These are phyloP conservation scores for Nemania sp. DNA, from an alignment of 2,329 filamentous ascomycete species.

Conservation along the genomic window DNA sequence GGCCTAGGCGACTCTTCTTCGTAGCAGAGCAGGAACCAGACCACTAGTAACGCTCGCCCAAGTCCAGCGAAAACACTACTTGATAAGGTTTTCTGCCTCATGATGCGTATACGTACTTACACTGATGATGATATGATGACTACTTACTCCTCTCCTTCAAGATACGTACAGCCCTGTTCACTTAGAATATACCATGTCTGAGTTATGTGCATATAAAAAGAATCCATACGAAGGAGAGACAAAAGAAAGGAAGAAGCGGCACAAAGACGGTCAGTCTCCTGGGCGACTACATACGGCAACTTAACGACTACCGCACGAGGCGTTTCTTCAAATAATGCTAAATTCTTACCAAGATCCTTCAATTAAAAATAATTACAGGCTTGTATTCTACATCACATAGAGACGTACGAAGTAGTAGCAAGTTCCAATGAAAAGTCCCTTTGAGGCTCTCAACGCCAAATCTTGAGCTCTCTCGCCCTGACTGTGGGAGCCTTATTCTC, in stretches of 20 bases:
- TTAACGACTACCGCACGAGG: background rate
- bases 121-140: background rate
- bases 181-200: background rate
- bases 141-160: background rate
- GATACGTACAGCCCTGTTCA: background rate
- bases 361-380: background rate
- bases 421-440: background rate
- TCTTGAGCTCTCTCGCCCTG: constrained; percentile 1
- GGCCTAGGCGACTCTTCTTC: constrained; percentile 4
- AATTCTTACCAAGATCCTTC: background rate
- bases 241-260: too few species aligned
- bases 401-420: too few species aligned
- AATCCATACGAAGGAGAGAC: too few species aligned
- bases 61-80: background rate
- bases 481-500: background rate
- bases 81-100: background rate
- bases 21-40: background rate
- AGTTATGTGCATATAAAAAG: background rate
- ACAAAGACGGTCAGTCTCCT: too few species aligned
- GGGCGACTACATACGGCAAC: too few species aligned
- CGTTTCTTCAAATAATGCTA: background rate
- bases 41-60: background rate
- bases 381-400: too few species aligned
- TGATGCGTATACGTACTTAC: background rate
- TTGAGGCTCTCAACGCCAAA: constrained; percentile 19